Percentiles rank a stretch among this genome's conserved stretches.
Evolutionary conservation across 2,329 filamentous ascomycete species (phyloP).

Genomic region (Colletotrichum tanaceti): DNA sequence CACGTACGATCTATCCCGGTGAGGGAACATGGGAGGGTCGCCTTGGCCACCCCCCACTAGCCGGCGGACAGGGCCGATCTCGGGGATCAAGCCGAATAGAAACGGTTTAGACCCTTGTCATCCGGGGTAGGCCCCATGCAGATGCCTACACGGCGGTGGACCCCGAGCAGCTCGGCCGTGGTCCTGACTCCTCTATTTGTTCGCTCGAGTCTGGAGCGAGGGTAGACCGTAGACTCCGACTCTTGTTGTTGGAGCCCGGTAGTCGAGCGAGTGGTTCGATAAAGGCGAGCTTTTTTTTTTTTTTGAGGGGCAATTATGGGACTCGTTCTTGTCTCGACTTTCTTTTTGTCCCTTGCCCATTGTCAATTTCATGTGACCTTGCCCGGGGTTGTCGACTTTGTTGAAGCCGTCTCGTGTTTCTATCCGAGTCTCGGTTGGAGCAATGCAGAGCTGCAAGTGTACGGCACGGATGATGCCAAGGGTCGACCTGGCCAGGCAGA

Average conservation of each 20-base stretch:
- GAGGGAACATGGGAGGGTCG: neutral
- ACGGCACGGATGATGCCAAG: neutral
- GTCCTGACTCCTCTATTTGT: neutral
- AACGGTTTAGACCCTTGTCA: neutral
- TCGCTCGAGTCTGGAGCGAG: neutral
- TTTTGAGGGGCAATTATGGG: neutral
- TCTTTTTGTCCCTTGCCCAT: no score
- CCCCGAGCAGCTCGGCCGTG: no score
- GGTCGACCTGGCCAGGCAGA: neutral
- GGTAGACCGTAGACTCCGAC: no score
- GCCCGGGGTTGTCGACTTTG: no score
- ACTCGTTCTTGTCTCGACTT: neutral
- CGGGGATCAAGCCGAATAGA: conserved; percentile 4
- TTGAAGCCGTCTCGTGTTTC: no score
- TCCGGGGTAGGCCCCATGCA: neutral
- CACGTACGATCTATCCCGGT: no score
- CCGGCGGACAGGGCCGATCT: neutral
- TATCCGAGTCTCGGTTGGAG: neutral
- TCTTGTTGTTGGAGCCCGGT: neutral
- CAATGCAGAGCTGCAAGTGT: neutral
- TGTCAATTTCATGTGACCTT: no score
- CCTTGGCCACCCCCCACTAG: neutral
- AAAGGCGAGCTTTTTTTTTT: neutral
- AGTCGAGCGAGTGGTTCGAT: neutral
- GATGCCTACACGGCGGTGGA: no score